Evolutionary conservation across 2,329 filamentous ascomycete genomes (phyloP).

Genomic region (Didymella sp.): DNA sequence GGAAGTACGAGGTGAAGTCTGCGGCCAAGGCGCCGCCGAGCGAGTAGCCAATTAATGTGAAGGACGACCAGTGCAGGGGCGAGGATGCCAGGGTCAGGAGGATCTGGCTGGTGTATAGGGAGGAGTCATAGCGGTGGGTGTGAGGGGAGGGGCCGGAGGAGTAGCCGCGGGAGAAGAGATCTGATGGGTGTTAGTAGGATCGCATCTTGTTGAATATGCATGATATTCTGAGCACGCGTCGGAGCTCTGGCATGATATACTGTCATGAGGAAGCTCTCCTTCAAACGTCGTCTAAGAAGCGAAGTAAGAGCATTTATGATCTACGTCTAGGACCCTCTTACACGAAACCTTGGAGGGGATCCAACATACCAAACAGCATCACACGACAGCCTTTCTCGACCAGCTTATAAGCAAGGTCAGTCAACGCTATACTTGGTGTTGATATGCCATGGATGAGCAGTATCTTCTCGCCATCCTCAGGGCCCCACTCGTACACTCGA

Average conservation of each 20-base stretch:
- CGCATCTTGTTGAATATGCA: neutral
- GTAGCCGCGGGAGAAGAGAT: slow-evolving; percentile 79
- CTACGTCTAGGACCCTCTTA: neutral
- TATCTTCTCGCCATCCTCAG: slow-evolving; percentile 72
- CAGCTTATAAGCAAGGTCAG: slow-evolving; percentile 69
- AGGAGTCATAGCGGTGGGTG: slow-evolving; percentile 73
- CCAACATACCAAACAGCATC: slow-evolving; percentile 72
- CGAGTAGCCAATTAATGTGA: slow-evolving; percentile 79
- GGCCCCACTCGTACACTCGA: slow-evolving; percentile 82
- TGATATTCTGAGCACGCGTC: neutral
- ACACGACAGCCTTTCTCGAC: slow-evolving; percentile 73
- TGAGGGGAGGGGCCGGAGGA: slow-evolving; percentile 68
- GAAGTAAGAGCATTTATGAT: neutral
- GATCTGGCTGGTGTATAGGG: slow-evolving; percentile 75
- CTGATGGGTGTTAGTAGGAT: slow-evolving; percentile 49
- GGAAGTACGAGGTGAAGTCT: slow-evolving; percentile 73
- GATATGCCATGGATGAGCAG: slow-evolving; percentile 82
- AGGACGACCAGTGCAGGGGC: slow-evolving; percentile 60
- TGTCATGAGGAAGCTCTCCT: neutral
- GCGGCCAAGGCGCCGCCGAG: slow-evolving; percentile 77
- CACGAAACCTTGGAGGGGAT: neutral
- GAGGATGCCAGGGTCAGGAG: slow-evolving; percentile 75
- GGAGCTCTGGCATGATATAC: neutral
- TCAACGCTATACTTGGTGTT: slow-evolving; percentile 75
- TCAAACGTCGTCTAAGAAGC: neutral